Evolutionary conservation across 2,329 filamentous ascomycete genomes (phyloP), one percentile per base, ranked within the genome.

Genomic region (Teratosphaeria epicoccoides): DNA sequence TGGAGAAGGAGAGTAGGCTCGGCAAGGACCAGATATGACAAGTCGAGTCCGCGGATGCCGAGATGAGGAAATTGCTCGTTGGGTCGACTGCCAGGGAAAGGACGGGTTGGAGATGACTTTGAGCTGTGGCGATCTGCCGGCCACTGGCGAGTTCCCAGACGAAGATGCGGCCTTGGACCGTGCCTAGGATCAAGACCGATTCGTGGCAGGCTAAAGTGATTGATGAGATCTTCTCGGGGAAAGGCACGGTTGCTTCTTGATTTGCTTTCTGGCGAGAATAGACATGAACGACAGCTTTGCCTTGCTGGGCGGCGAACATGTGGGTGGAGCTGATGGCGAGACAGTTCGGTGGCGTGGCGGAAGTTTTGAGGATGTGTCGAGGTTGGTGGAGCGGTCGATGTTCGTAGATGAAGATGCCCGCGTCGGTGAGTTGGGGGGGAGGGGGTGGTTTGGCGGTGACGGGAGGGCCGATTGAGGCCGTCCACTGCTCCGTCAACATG

Each of bases 251-350:
- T 6, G 88, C 86, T 71, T 97, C 91, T 66, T 96, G 89, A 61
- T 87, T 93, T 24, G 87, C 87, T 57, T 87, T 86, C 53, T 83
- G 77, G 51, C 89, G 80, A 52, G 81, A 90, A 71, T 97, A 98
- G 51, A 98, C 88, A 70, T 97, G 88, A 1, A 98, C 79, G 43
- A 95, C 87, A 0, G 89, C 88, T 70, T 95, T 97, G 58, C 90
- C 89, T 47, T 85, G 79, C 68, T 98, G 93, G 3, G 88, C 91
- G 3, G 90, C 85, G 67, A 95, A 98, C 46, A 97, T 77, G 67
- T 98, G 93, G 20, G 84, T 84, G 44, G 80, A 76, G 69, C 79
- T 94, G 60, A 90, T 78, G 25, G 88, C 90, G 51, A 98, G 73
- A 61, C 87, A 85, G 68, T 91, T 87, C 52, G 78, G 74, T 24